Evolutionary conservation across 208 protist species (phyloP).

Genomic region (Leishmania amazonensis): DNA sequence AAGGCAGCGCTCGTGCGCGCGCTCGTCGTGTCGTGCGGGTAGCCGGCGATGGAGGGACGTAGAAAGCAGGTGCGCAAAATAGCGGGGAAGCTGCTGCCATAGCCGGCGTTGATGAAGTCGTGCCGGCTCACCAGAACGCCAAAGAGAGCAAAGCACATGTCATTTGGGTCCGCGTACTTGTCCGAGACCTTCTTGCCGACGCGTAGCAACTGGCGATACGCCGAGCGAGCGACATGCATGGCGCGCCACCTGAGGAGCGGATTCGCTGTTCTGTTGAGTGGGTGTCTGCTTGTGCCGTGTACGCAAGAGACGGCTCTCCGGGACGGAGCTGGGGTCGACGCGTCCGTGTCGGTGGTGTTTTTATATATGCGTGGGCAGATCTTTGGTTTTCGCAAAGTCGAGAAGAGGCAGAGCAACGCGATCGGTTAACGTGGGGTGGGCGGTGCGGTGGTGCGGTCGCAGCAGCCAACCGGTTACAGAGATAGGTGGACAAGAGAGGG

Average conservation of each 20-base stretch:
- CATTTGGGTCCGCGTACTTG: slow-evolving; percentile 51
- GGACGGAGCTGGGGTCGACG: not conserved
- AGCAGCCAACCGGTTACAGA: not conserved
- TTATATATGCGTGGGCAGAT: not conserved
- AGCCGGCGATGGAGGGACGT: slow-evolving; percentile 46
- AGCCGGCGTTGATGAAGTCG: slow-evolving; percentile 76
- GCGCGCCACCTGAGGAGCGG: not conserved
- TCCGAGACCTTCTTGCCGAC: slow-evolving; percentile 30
- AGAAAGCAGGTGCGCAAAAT: slow-evolving; percentile 68
- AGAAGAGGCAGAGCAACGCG: not conserved
- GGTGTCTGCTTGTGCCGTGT: not conserved
- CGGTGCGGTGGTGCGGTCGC: not conserved
- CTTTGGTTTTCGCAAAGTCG: not conserved
- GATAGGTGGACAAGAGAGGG: not conserved
- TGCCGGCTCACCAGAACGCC: slow-evolving; percentile 52
- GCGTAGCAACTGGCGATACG: slow-evolving; percentile 78
- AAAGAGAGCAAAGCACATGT: slow-evolving; percentile 76
- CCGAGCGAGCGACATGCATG: slow-evolving; percentile 68
- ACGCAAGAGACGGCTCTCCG: not conserved
- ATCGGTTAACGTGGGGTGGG: not conserved
- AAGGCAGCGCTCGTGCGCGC: slow-evolving; percentile 64
- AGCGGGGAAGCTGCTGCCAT: slow-evolving; percentile 41
- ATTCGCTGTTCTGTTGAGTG: not conserved
- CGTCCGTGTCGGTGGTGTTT: not conserved
- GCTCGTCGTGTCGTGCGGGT: slow-evolving; percentile 40